Percentiles rank a stretch among this genome's conserved stretches.
Conservation (phyloP, 2,329 filamentous ascomycete species). For the Rutstroemia sp. region DNA sequence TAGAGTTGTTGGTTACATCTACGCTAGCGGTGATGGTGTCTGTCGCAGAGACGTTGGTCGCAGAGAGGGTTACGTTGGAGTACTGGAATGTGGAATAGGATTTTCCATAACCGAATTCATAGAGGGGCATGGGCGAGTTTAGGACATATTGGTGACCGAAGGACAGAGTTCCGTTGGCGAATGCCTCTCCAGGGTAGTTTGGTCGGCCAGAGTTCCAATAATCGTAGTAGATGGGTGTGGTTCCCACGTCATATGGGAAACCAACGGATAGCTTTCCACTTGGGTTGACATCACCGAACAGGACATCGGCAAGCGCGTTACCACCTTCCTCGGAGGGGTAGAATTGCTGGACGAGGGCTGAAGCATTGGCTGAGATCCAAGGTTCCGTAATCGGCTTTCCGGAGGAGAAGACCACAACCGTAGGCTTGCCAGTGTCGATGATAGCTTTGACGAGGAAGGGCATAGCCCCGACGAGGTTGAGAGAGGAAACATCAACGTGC, state of each 20-base stretch:
- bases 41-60: conserved; percentile 30
- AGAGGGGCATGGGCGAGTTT: conserved; percentile 66
- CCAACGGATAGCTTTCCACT: conserved; percentile 62
- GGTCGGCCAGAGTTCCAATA: conserved; percentile 71
- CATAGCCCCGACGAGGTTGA: conserved; percentile 65
- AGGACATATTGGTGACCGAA: conserved; percentile 88
- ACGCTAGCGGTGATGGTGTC: conserved; percentile 45
- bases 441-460: conserved; percentile 58
- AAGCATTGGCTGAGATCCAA: conserved; percentile 60
- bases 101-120: conserved; percentile 80
- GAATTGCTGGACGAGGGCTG: conserved; percentile 66
- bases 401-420: conserved; percentile 80
- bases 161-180: conserved; percentile 65
- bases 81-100: conserved; percentile 57
- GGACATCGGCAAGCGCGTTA: conserved; percentile 68
- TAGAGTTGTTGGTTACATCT: conserved; percentile 53
- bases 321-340: conserved; percentile 77
- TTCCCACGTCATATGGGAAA: conserved; percentile 60
- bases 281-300: conserved; percentile 71
- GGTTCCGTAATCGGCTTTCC: conserved; percentile 68
- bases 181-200: conserved; percentile 62
- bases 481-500: conserved; percentile 57
- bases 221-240: conserved; percentile 64
- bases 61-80: conserved; percentile 39
- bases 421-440: conserved; percentile 59